These are phyloP conservation scores for Myxozyma kluyveri DNA, from an alignment of 805 yeast genomes.

Conservation along the genomic window DNA sequence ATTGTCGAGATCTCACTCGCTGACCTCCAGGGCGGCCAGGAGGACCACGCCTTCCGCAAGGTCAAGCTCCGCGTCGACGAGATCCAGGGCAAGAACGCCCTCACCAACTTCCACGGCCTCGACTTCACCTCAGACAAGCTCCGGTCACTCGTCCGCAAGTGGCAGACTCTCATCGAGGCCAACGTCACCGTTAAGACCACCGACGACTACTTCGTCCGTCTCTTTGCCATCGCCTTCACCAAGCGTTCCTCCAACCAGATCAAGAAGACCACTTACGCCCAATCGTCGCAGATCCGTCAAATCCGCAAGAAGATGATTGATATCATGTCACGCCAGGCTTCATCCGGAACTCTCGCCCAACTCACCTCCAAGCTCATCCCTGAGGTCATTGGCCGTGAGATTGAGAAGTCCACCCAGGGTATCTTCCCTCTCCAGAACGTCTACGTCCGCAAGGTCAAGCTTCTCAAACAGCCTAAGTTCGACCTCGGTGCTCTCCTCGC, in stretches of 20 bases:
- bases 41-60: conserved; percentile 98
- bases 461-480: conserved; percentile 97
- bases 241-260: conserved; percentile 95
- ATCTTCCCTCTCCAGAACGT: conserved; percentile 98
- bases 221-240: conserved; percentile 97
- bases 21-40: conserved; percentile 91
- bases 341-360: conserved; percentile 92
- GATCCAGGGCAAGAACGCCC: conserved; percentile 97
- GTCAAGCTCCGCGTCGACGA: conserved; percentile 97
- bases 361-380: conserved; percentile 96
- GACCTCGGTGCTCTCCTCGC: conserved; percentile 95
- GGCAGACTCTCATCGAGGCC: conserved; percentile 98
- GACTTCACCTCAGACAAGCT: conserved; percentile 97
- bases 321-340: conserved; percentile 94
- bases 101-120: conserved; percentile 99
- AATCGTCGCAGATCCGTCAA: conserved; percentile 94
- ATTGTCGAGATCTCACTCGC: conserved; percentile 93
- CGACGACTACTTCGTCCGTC: conserved; percentile 95
- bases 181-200: conserved; percentile 97
- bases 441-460: conserved; percentile 97
- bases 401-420: conserved; percentile 90
- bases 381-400: conserved; percentile 98
- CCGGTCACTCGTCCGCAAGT: conserved; percentile 96
- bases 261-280: conserved; percentile 97
- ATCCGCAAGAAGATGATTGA: conserved; percentile 95